Evolutionary conservation across 345 rosid species (phyloP).

Genomic region (Citrus sp.): DNA sequence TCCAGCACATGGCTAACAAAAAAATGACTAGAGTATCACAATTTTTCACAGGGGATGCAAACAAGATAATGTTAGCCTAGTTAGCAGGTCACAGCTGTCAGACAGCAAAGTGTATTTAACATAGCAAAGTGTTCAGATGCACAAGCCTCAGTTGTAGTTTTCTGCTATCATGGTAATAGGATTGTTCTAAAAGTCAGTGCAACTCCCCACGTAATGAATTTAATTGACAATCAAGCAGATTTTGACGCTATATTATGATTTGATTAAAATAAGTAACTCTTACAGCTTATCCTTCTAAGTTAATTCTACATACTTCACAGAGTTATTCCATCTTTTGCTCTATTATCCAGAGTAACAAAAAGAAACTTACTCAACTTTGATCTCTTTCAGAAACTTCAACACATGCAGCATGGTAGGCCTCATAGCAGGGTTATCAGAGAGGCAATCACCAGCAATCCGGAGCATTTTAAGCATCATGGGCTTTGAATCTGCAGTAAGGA

Average conservation of each 20-base stretch:
- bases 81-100: too few relatives aligned
- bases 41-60: background rate
- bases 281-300: background rate
- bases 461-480: constrained; percentile 63
- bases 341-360: background rate
- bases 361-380: constrained; percentile 16
- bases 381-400: constrained; percentile 50
- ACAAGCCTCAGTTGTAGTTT: background rate
- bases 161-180: background rate
- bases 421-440: constrained; percentile 66
- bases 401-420: constrained; percentile 76
- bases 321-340: constrained; percentile 9
- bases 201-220: background rate
- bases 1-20: background rate
- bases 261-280: background rate
- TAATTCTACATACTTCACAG: constrained; percentile 5
- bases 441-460: constrained; percentile 57
- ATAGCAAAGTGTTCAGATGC: background rate
- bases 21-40: background rate
- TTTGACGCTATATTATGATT: background rate
- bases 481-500: constrained; percentile 43
- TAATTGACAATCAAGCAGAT: background rate
- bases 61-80: background rate
- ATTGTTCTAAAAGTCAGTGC: background rate
- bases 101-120: too few relatives aligned